Evolutionary conservation across 1,284 basidiomycete species (phyloP), one percentile per base, ranked within the genome.

Genomic region (Filobasidium uniguttulatum): DNA sequence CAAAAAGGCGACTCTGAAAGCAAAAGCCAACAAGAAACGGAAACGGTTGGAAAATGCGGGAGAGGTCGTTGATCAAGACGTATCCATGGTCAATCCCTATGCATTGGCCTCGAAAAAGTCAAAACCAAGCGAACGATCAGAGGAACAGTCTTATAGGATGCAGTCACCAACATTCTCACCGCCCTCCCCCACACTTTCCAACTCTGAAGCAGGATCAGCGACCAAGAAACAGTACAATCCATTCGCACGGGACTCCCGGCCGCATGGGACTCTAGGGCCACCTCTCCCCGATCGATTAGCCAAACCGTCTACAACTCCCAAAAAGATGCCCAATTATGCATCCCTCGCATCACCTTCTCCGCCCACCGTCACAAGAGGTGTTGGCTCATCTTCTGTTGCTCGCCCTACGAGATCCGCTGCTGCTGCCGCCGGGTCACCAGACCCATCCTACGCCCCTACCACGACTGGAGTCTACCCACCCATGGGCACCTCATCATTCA

Each of bases 391-490:
- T 38, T 2, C 28, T 26, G 23, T 20, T 38, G 29, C 43, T 33
- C 30, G 17, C n/a, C 23, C 28, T 14, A 23, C 23, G n/a, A 28
- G 12, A 26, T 6, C 41, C 17, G 15, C 28, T 17, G 3, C 44
- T 36, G 22, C 49, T 19, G 23, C 49, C 36, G 17, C 49, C 7
- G n/a, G 26, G 9, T 30, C n/a, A 6, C 29, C 30, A 20, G 40
- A 43, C 29, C 40, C 40, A 15, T 28, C 35, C 2, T 53, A 53
- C 51, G 20, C 19, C 12, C 34, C 51, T 14, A 31, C 38, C 2
- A 30, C 25, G 7, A 30, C 51, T 19, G 51, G 51, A 10, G 8
- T 53, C 20, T 53, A 53, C 25, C 51, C 51, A 7, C 15, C 17
- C 6, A 53, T 53, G 51, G 51, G 51, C 14, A 20, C 37, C 28